A percentile compares a stretch with the other conserved stretches of the same genome.
Evolutionary conservation across 192 early-diverging fungal genomes (phyloP).

Genomic region (Anaeromyces robustus): DNA sequence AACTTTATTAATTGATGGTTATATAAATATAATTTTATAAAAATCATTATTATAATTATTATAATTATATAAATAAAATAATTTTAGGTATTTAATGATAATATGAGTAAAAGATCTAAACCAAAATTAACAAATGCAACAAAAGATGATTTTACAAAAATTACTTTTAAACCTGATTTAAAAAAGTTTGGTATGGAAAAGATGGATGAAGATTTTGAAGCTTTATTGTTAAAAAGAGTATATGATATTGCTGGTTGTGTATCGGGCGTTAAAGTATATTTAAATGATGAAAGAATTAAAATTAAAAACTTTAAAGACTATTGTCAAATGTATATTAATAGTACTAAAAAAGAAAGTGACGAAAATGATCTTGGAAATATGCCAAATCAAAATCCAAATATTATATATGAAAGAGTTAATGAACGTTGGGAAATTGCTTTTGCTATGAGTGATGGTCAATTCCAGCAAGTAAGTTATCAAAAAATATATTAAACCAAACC

Average conservation of each 20-base stretch:
- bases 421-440: conserved; percentile 90
- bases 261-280: conserved; percentile 63
- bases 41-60: neutral
- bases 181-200: conserved; percentile 71
- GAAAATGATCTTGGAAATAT: conserved; percentile 7
- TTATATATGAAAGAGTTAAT: conserved; percentile 61
- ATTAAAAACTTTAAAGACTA: conserved; percentile 86
- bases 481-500: too few relatives aligned
- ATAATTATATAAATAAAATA: too few relatives aligned
- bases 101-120: conserved; percentile 66
- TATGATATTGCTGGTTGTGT: conserved; percentile 86
- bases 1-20: too few relatives aligned
- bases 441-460: conserved; percentile 84
- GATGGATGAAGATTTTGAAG: conserved; percentile 73
- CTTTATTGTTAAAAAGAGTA: conserved; percentile 77
- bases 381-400: conserved; percentile 8
- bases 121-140: conserved; percentile 56
- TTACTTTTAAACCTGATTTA: conserved; percentile 91
- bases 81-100: conserved; percentile 60
- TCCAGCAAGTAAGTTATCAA: conserved; percentile 61
- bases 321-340: conserved; percentile 54
- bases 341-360: conserved; percentile 6
- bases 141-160: conserved; percentile 69
- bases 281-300: conserved; percentile 68
- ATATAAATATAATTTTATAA: too few relatives aligned